A percentile compares a stretch with the other conserved stretches of the same genome.
Conservation (phyloP, 257 asterid genomes). For the Salvia miltiorrhiza region DNA sequence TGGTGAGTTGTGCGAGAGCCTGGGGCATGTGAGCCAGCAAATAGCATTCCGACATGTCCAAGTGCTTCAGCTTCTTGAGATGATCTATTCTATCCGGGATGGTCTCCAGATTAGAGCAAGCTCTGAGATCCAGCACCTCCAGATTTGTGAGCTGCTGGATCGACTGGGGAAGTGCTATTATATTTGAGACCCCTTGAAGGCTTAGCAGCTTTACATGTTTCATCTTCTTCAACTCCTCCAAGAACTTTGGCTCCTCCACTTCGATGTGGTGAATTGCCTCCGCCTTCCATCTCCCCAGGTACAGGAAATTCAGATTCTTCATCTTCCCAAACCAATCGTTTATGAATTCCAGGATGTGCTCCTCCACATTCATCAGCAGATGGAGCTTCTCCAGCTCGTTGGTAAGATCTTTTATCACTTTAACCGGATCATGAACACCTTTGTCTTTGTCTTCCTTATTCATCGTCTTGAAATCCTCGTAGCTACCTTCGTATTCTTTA, state of each 20-base stretch:
- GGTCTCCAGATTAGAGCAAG: constrained; percentile 45
- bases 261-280: constrained; percentile 33
- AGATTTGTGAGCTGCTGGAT: constrained; percentile 22
- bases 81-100: constrained; percentile 29
- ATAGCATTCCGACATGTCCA: constrained; percentile 57
- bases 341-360: constrained; percentile 33
- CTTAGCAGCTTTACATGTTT: constrained; percentile 31
- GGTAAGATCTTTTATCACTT: background rate
- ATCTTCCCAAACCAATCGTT: constrained; percentile 36
- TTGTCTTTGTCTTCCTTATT: background rate
- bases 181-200: constrained; percentile 50
- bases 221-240: constrained; percentile 23
- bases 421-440: background rate
- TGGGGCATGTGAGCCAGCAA: constrained; percentile 47
- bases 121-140: constrained; percentile 34
- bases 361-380: constrained; percentile 40
- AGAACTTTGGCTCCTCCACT: constrained; percentile 35
- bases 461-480: background rate
- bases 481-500: too few species aligned
- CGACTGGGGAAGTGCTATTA: constrained; percentile 35
- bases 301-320: constrained; percentile 36
- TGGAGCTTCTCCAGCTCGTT: constrained; percentile 35
- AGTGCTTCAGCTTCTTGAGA: constrained; percentile 30
- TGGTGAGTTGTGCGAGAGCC: constrained; percentile 20
- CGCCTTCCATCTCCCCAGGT: constrained; percentile 43